phyloP scores from a whole-genome alignment of 331 rosid species.

The Telfairia occidentalis region DNA sequence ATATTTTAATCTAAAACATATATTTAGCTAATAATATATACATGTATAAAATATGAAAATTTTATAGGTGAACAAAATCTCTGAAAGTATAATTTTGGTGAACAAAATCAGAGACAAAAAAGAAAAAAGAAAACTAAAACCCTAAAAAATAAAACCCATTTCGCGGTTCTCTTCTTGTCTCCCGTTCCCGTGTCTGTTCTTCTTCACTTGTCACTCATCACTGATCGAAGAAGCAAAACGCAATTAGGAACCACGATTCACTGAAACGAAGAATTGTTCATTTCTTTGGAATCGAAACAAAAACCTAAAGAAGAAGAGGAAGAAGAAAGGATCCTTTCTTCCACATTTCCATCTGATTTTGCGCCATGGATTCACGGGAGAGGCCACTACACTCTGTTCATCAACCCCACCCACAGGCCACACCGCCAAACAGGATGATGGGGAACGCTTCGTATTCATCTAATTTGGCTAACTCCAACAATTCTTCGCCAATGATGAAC shows the following conservation, averaged over 20 bases:
- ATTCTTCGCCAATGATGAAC: conserved; percentile 32
- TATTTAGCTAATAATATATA: not conserved
- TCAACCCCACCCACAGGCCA: conserved; percentile 1
- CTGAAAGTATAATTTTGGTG: not conserved
- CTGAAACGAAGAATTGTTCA: not conserved
- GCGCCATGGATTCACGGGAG: conserved; percentile 63
- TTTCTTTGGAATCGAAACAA: not conserved
- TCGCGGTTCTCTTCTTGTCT: not conserved
- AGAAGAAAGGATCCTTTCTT: not conserved
- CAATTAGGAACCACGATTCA: not conserved
- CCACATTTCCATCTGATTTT: not conserved
- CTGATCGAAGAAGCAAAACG: not conserved
- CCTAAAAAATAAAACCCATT: conserved; percentile 9
- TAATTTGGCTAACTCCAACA: conserved; percentile 9
- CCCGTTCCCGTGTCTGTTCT: not conserved
- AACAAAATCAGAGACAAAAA: not conserved
- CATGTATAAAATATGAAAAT: too few relatives aligned
- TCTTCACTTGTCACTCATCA: not conserved
- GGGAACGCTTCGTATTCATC: conserved; percentile 30
- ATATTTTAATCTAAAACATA: too few relatives aligned
- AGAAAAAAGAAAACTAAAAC: not conserved
- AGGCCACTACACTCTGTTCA: conserved; percentile 21
- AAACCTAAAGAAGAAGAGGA: not conserved
- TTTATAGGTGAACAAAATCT: too few relatives aligned
- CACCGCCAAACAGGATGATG: conserved; percentile 28